Base-by-base conservation (phyloP, 2,329 filamentous ascomycete genomes). In the Clarireedia hainanense region DNA sequence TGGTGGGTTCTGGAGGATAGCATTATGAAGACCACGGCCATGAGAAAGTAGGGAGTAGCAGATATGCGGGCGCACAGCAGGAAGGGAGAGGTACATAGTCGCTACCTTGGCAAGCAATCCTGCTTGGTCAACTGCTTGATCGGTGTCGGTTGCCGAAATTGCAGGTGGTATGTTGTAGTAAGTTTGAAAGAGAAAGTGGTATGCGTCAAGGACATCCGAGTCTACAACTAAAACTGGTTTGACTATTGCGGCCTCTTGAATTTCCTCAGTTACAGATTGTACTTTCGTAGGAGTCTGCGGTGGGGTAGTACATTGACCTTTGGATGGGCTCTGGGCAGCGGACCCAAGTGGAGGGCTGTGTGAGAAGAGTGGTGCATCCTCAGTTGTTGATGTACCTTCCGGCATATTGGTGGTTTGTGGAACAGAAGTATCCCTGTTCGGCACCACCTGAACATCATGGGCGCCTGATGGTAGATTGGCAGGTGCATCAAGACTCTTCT, bases 171-270 rank as follows among this genome's bases (percentile, higher is more conserved):
- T 48, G 20, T 39, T 17, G 45, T 63, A 61, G 17, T 45, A 59
- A 5, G 55, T 56, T 2, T 45, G 52, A 37, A 67, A 61, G 1
- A 67, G 51, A 34, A 60, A 63, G 46, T 61, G 12, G 14, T 63
- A 59, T 20, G 61, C 58, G 15, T 55, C 37, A 12, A 52, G 30
- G 6, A 55, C 14, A 20, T 49, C 45, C 0, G 36, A 6, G 9
- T 20, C 5, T 24, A 20, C 27, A 6, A 23, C 6, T 37, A 6
- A 17, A 24, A 14, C 23, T 58, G 30, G 27, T 15, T 10, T 34
- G 4, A 12, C 5, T 17, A 17, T n/a, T 12, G 5, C 30, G 9
- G 3, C 9, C n/a, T 15, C 2, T 10, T 20, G 24, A 42, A 14
- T 30, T 34, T 43, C 26, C 6, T 37, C 4, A 10, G 27, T 14